Evolutionary conservation across 306 rosid genomes (phyloP).

Genomic region (Delonix regia): DNA sequence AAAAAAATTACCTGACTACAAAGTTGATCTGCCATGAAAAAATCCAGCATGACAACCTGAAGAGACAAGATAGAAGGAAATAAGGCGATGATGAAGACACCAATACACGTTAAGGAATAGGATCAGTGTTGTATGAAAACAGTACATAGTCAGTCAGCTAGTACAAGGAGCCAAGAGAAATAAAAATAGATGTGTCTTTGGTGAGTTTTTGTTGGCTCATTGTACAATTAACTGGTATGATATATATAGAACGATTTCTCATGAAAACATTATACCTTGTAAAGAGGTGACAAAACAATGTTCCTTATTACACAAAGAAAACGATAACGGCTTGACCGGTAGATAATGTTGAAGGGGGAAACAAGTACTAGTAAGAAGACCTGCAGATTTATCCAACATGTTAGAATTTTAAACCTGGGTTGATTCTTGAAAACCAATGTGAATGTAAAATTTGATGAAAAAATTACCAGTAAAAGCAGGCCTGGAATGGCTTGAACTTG

Average conservation of each 20-base stretch:
- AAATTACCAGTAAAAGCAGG: conserved; percentile 77
- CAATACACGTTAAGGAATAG: background rate
- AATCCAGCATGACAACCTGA: conserved; percentile 98
- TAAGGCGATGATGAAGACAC: background rate
- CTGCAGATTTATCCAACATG: conserved; percentile 49
- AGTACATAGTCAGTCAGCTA: background rate
- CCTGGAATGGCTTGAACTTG: conserved; percentile 86
- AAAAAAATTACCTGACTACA: conserved; percentile 84
- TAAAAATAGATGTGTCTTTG: background rate
- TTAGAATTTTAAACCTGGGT: background rate
- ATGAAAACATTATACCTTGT: conserved; percentile 64
- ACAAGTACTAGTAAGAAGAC: conserved; percentile 62
- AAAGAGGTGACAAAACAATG: conserved; percentile 87
- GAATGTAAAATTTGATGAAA: background rate
- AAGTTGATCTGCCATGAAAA: conserved; percentile 99
- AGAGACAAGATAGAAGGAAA: background rate
- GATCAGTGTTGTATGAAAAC: background rate
- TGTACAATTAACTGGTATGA: background rate
- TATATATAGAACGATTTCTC: background rate
- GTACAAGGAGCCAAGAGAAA: no score
- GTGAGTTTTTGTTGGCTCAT: background rate
- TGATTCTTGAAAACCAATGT: background rate
- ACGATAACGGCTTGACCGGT: conserved; percentile 77
- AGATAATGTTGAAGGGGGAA: conserved; percentile 81
- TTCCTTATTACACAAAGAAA: conserved; percentile 86